A percentile compares a stretch with the other conserved stretches of the same genome.
Conservation (phyloP, 2,329 filamentous ascomycete species). For the Penicillium sp. region DNA sequence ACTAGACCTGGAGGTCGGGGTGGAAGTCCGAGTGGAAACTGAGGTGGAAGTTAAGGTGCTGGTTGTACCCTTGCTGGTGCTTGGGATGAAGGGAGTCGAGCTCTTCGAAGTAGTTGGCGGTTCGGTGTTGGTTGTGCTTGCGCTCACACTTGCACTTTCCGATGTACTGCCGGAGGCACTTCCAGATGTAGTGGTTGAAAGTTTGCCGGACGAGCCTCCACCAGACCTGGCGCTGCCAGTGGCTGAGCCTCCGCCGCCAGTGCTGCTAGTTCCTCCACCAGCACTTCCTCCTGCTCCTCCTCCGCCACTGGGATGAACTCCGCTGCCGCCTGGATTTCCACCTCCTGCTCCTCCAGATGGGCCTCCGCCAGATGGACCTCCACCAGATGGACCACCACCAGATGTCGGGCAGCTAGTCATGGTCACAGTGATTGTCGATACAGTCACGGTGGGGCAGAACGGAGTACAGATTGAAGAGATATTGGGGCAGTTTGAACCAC, state of each 20-base stretch:
- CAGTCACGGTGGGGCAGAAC: neutral
- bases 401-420: neutral
- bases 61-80: neutral
- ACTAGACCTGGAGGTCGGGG: neutral
- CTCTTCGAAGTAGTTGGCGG: neutral
- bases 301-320: neutral
- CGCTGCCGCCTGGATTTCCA: neutral
- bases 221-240: neutral
- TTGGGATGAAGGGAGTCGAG: slow-evolving; percentile 15
- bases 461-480: neutral
- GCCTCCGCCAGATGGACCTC: neutral
- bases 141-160: neutral
- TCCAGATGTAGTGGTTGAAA: neutral
- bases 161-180: neutral
- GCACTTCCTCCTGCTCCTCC: neutral
- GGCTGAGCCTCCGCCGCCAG: neutral
- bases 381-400: neutral
- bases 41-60: neutral
- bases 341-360: neutral
- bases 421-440: neutral
- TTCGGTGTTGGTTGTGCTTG: neutral
- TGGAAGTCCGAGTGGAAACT: neutral
- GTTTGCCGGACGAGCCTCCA: neutral
- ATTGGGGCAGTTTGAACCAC: neutral
- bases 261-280: neutral